Evolutionary conservation across 2,329 filamentous ascomycete species (phyloP).

Genomic region (Penicillium sp.): DNA sequence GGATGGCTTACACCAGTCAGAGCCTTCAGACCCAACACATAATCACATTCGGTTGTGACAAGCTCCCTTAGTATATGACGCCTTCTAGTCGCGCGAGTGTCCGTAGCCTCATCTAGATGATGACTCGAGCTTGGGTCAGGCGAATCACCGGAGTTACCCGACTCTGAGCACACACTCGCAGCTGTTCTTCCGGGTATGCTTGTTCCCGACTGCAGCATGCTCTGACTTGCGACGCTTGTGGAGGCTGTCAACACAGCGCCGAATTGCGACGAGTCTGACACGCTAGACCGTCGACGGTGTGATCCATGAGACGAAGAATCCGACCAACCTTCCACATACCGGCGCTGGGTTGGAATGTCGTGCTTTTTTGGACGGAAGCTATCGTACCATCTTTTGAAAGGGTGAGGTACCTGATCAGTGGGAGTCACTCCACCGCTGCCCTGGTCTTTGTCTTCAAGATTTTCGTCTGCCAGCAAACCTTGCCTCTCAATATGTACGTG

Average conservation of each 20-base stretch:
- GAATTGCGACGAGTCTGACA: constrained; percentile 76
- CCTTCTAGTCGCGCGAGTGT: constrained; percentile 71
- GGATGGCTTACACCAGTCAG: constrained; percentile 70
- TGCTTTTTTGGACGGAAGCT: constrained; percentile 35
- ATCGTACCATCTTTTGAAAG: constrained; percentile 43
- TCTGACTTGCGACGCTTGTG: constrained; percentile 72
- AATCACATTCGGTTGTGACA: constrained; percentile 81
- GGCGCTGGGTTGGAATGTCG: constrained; percentile 18
- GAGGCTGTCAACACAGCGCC: constrained; percentile 80
- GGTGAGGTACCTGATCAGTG: constrained; percentile 17
- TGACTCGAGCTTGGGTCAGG: constrained; percentile 47
- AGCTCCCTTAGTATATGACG: constrained; percentile 82
- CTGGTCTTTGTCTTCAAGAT: constrained; percentile 6
- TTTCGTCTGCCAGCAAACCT: constrained; percentile 1
- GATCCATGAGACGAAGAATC: constrained; percentile 23
- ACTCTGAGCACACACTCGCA: constrained; percentile 60
- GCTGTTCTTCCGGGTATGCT: constrained; percentile 61
- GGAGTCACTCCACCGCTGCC: constrained; percentile 6
- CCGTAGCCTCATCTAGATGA: constrained; percentile 67
- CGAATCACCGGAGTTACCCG: constrained; percentile 64
- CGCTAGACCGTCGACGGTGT: constrained; percentile 52
- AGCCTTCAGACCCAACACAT: constrained; percentile 83
- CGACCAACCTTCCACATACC: constrained; percentile 41
- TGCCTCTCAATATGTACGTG: constrained; percentile 4
- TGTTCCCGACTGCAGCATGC: constrained; percentile 62